phyloP scores from a whole-genome alignment of 2,329 filamentous ascomycete species.

The Aspergillus fumigatus region DNA sequence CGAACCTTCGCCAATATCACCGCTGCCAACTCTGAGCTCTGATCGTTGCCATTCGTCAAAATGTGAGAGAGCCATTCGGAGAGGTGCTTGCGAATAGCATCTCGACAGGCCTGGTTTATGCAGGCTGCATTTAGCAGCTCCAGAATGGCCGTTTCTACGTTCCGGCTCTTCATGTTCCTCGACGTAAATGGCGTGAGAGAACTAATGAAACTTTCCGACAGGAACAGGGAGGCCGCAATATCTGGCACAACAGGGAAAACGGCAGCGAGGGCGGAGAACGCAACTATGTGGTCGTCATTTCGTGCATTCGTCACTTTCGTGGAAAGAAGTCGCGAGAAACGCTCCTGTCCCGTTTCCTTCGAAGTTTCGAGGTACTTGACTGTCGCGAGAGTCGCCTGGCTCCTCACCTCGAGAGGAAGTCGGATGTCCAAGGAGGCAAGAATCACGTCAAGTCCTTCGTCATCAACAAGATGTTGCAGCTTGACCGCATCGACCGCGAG shows the following conservation, averaged over 20 bases:
- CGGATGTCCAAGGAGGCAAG: conserved; percentile 83
- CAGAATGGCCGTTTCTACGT: conserved; percentile 79
- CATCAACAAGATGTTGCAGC: conserved; percentile 52
- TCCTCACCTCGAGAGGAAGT: conserved; percentile 66
- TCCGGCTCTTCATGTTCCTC: conserved; percentile 75
- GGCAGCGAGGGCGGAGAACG: conserved; percentile 85
- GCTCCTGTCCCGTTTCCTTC: conserved; percentile 63
- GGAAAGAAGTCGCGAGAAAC: conserved; percentile 71
- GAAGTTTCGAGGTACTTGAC: conserved; percentile 80
- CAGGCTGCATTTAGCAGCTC: conserved; percentile 90
- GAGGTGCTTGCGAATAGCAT: conserved; percentile 80
- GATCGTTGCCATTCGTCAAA: conserved; percentile 65
- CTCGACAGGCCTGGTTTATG: conserved; percentile 75
- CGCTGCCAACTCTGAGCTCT: conserved; percentile 53
- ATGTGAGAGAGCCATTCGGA: conserved; percentile 82
- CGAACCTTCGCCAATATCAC: conserved; percentile 67
- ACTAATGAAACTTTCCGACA: conserved; percentile 80
- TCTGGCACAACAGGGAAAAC: conserved; percentile 82
- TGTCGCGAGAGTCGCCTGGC: conserved; percentile 74
- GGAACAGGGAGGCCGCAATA: conserved; percentile 71
- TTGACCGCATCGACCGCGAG: conserved; percentile 52
- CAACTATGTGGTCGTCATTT: conserved; percentile 82
- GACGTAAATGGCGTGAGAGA: conserved; percentile 72
- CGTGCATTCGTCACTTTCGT: conserved; percentile 66
- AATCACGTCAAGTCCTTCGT: conserved; percentile 76